These are phyloP conservation scores for Penicillium sumatraense DNA, from an alignment of 2,329 filamentous ascomycete genomes.

Conservation along the genomic window DNA sequence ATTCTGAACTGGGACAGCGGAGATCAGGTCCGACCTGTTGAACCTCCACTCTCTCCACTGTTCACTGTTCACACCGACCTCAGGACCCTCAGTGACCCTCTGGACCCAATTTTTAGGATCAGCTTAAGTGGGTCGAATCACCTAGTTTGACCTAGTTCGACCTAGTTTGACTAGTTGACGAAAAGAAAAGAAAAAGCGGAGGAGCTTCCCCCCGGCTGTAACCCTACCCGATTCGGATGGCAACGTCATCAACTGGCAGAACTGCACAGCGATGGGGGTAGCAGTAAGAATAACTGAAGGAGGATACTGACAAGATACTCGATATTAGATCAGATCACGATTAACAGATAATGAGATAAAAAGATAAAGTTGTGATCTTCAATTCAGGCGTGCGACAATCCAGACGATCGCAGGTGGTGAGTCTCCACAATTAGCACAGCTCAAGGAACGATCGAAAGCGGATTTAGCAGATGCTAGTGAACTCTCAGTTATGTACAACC, in stretches of 20 bases:
- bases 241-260: neutral
- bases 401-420: no score
- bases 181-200: neutral
- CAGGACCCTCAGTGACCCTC: no score
- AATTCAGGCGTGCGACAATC: no score
- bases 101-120: neutral
- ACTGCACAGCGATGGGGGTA: neutral
- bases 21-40: neutral
- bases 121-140: neutral
- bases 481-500: neutral
- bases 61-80: no score
- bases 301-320: no score
- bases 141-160: neutral
- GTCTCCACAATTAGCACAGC: no score
- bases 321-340: neutral
- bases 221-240: conserved; percentile 1
- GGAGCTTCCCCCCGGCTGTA: neutral
- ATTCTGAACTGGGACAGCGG: neutral
- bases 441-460: no score
- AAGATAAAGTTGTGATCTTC: no score
- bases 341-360: no score
- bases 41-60: neutral
- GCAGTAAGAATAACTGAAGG: no score
- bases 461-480: no score
- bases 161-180: neutral